Percentiles rank a stretch among this genome's conserved stretches.
Conservation (phyloP, 2,329 filamentous ascomycete species). For the Epichloe amarillans region DNA sequence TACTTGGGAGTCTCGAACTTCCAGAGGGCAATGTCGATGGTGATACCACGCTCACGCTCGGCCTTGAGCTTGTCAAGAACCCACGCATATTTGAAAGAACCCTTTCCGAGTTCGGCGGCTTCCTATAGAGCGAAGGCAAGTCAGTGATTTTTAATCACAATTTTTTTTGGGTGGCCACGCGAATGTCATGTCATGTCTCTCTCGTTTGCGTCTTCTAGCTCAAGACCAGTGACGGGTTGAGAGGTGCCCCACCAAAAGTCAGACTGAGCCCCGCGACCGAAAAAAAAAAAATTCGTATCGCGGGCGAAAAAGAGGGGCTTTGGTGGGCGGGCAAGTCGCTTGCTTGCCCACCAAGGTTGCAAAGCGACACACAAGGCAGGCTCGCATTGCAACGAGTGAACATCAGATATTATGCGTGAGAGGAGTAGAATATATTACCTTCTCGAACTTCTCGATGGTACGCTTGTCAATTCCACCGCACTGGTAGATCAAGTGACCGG, state of each 20-base stretch:
- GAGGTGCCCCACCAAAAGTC: slow-evolving; percentile 8
- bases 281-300: slow-evolving; percentile 10
- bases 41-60: slow-evolving; percentile 99
- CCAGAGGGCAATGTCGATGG: slow-evolving; percentile 99
- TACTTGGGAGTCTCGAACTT: slow-evolving; percentile 99
- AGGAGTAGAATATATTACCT: slow-evolving; percentile 47
- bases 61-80: slow-evolving; percentile 99
- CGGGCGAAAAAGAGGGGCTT: slow-evolving; percentile 3
- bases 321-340: background rate
- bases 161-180: background rate
- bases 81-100: slow-evolving; percentile 99
- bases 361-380: background rate
- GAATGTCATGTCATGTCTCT: background rate
- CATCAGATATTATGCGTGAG: background rate
- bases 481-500: slow-evolving; percentile 98
- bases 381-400: background rate
- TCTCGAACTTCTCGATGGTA: slow-evolving; percentile 99
- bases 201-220: background rate
- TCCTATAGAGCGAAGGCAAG: slow-evolving; percentile 45
- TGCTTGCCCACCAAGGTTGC: background rate
- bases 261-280: slow-evolving; percentile 2
- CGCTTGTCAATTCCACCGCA: slow-evolving; percentile 99
- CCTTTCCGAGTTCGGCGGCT: slow-evolving; percentile 98
- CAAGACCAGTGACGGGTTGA: slow-evolving; percentile 7
- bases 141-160: background rate